These are phyloP conservation scores for Barnettozyma hawaiiensis DNA, from an alignment of 1,139 yeast genomes.

Conservation along the genomic window DNA sequence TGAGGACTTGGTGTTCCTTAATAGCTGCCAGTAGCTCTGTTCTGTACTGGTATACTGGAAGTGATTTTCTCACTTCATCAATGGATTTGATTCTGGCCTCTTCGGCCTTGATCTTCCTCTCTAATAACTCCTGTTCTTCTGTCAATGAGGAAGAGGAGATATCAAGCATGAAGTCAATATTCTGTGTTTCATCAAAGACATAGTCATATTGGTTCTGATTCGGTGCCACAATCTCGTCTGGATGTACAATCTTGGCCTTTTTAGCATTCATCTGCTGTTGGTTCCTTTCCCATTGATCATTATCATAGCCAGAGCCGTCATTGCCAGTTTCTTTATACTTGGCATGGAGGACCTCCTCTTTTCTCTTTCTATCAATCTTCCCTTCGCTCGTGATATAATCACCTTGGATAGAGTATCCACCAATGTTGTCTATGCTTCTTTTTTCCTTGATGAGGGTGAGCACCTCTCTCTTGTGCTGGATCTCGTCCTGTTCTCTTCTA, in stretches of 20 bases:
- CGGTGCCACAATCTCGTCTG: constrained; percentile 43
- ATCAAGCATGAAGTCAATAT: constrained; percentile 58
- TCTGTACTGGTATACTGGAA: constrained; percentile 74
- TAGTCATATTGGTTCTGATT: constrained; percentile 61
- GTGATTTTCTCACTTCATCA: constrained; percentile 45
- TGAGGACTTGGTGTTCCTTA: constrained; percentile 61
- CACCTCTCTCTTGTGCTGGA: constrained; percentile 43
- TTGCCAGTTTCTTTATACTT: constrained; percentile 24
- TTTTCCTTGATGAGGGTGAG: constrained; percentile 39
- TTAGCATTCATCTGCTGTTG: constrained; percentile 52
- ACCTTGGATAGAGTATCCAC: constrained; percentile 47
- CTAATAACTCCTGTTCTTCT: constrained; percentile 28
- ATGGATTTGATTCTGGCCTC: constrained; percentile 37
- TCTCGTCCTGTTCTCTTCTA: constrained; percentile 44
- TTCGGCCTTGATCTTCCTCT: constrained; percentile 35
- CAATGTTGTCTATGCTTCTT: constrained; percentile 31
- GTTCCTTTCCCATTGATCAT: constrained; percentile 59
- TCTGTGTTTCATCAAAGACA: constrained; percentile 77
- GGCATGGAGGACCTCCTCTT: constrained; percentile 32
- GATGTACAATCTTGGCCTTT: constrained; percentile 28
- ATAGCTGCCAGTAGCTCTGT: constrained; percentile 60
- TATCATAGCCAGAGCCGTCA: constrained; percentile 35
- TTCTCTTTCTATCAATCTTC: constrained; percentile 46
- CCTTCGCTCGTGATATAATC: constrained; percentile 50
- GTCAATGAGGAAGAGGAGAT: constrained; percentile 30